These are phyloP conservation scores for Crucihimalaya himalaica DNA, from an alignment of 345 rosid genomes.

Conservation along the genomic window DNA sequence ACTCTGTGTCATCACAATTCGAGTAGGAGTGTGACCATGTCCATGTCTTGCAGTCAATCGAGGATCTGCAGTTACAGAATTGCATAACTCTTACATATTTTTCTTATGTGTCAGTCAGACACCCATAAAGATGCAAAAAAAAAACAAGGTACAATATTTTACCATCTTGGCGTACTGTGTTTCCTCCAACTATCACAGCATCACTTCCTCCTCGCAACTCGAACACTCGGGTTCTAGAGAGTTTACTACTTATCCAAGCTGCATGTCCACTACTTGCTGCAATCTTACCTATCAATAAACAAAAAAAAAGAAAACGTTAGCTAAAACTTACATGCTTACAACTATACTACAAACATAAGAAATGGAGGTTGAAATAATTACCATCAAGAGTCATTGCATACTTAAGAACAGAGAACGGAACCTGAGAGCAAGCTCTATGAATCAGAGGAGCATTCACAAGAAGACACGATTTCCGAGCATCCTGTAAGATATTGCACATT, in stretches of 20 bases:
- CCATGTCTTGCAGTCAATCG: slow-evolving; percentile 89
- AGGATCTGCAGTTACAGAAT: slow-evolving; percentile 60
- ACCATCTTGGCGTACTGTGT: slow-evolving; percentile 87
- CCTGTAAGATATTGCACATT: slow-evolving; percentile 42
- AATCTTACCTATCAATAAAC: slow-evolving; percentile 69
- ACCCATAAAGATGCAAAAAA: slow-evolving; percentile 11
- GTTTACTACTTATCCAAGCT: slow-evolving; percentile 88
- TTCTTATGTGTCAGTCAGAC: background rate
- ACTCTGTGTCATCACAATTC: slow-evolving; percentile 79
- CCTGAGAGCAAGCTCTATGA: slow-evolving; percentile 75
- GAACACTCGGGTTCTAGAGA: slow-evolving; percentile 75
- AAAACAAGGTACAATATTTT: slow-evolving; percentile 40
- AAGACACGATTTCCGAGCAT: slow-evolving; percentile 77
- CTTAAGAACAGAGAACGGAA: slow-evolving; percentile 90
- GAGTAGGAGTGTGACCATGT: slow-evolving; percentile 79
- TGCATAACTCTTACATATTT: background rate
- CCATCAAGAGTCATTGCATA: slow-evolving; percentile 99
- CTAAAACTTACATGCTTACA: background rate
- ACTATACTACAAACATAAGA: background rate
- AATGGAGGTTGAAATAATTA: slow-evolving; percentile 37
- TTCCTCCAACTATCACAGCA: slow-evolving; percentile 92
- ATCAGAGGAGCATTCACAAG: slow-evolving; percentile 89
- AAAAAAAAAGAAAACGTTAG: slow-evolving; percentile 15
- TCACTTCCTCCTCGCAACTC: slow-evolving; percentile 88
- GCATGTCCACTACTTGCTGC: slow-evolving; percentile 95